Evolutionary conservation across 805 yeast species (phyloP).

Genomic region (Danielia reshetovae): DNA sequence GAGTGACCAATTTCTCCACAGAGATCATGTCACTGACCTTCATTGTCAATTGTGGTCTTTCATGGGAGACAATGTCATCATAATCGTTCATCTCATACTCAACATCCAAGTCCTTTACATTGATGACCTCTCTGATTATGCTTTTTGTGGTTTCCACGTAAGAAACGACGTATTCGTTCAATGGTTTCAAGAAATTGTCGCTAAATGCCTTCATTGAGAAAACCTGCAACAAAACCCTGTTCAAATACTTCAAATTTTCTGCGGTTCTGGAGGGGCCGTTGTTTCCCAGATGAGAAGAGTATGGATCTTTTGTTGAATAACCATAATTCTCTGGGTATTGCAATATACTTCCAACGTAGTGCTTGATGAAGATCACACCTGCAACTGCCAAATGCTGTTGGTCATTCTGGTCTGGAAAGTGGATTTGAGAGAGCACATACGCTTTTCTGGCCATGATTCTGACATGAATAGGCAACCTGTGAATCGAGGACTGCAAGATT

Average conservation of each 20-base stretch:
- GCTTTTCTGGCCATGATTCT: conserved; percentile 32
- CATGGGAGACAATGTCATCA: conserved; percentile 57
- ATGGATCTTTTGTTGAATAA: conserved; percentile 31
- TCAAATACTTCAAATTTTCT: conserved; percentile 53
- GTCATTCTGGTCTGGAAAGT: conserved; percentile 57
- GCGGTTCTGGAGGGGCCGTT: conserved; percentile 18
- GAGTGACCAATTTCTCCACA: conserved; percentile 41
- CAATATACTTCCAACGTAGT: conserved; percentile 45
- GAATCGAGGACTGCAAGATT: conserved; percentile 41
- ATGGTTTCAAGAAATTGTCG: conserved; percentile 71
- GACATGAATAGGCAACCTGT: conserved; percentile 35
- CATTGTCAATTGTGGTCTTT: conserved; percentile 45
- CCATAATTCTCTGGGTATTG: conserved; percentile 57
- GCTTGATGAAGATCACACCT: conserved; percentile 59
- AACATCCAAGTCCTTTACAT: conserved; percentile 52
- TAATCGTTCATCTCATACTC: conserved; percentile 60
- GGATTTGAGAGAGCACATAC: conserved; percentile 36
- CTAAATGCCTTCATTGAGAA: conserved; percentile 67
- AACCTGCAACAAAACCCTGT: conserved; percentile 60
- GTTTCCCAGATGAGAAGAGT: conserved; percentile 8
- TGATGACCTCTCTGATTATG: conserved; percentile 46
- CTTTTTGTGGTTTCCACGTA: conserved; percentile 45
- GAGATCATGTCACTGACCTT: conserved; percentile 44
- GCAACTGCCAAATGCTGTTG: conserved; percentile 60
- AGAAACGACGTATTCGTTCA: conserved; percentile 64